Conservation (phyloP, 768 basidiomycete species). For the Mycena maculata region DNA sequence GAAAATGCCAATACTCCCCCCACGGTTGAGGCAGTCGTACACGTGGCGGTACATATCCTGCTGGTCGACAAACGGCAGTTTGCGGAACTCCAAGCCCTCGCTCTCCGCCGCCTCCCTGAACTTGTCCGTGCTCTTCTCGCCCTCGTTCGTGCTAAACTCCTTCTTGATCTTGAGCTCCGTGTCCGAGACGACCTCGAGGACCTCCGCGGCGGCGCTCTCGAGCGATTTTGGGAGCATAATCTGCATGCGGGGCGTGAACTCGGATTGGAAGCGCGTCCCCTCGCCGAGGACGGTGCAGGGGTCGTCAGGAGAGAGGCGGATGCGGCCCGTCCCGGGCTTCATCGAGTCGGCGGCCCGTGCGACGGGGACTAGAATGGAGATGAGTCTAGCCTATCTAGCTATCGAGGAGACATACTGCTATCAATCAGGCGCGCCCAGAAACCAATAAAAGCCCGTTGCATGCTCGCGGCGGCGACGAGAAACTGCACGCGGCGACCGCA, state of each 20-base stretch:
- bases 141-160: slow-evolving; percentile 87
- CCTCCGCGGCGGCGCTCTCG: slow-evolving; percentile 82
- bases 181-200: slow-evolving; percentile 90
- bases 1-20: slow-evolving; percentile 95
- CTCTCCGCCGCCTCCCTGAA: slow-evolving; percentile 66
- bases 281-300: slow-evolving; percentile 86
- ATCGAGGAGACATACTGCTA: slow-evolving; percentile 55
- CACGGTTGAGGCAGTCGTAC: slow-evolving; percentile 85
- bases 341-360: slow-evolving; percentile 91
- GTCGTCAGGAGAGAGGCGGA: slow-evolving; percentile 80
- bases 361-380: slow-evolving; percentile 69
- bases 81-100: slow-evolving; percentile 83
- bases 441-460: slow-evolving; percentile 84
- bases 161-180: slow-evolving; percentile 86
- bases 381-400: background rate
- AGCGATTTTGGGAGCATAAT: slow-evolving; percentile 87
- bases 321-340: slow-evolving; percentile 75
- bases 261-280: slow-evolving; percentile 78
- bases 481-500: slow-evolving; percentile 85
- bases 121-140: slow-evolving; percentile 75
- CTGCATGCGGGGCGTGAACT: slow-evolving; percentile 84
- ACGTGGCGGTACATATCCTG: slow-evolving; percentile 95
- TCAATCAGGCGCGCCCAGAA: slow-evolving; percentile 86
- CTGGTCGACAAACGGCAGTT: slow-evolving; percentile 91
- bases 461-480: slow-evolving; percentile 89